A percentile compares a stretch with the other conserved stretches of the same genome.
Conservation (phyloP, 805 yeast species). For the Teunomyces atbi region DNA sequence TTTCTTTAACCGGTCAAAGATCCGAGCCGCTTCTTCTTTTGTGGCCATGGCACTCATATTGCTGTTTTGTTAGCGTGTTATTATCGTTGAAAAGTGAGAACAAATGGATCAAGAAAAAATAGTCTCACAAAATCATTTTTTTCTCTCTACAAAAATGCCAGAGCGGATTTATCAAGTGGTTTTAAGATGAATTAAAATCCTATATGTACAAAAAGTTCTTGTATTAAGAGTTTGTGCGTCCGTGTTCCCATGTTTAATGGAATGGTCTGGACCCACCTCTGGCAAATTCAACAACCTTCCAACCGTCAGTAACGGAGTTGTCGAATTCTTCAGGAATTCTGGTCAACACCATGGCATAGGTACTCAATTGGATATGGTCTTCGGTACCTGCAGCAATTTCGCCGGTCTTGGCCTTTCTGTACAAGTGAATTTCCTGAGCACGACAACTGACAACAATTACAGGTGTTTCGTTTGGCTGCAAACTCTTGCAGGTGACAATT, state of each 20-base stretch:
- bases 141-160: background rate
- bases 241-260: conserved; percentile 28
- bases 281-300: conserved; percentile 93
- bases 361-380: conserved; percentile 85
- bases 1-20: conserved; percentile 63
- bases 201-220: background rate
- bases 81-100: conserved; percentile 1
- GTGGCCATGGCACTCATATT: conserved; percentile 44
- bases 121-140: background rate
- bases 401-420: conserved; percentile 86
- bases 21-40: conserved; percentile 64
- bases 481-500: conserved; percentile 78
- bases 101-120: background rate
- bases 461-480: conserved; percentile 90
- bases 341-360: conserved; percentile 96
- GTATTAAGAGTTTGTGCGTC: background rate
- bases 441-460: conserved; percentile 92
- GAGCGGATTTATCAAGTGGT: no score
- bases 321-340: conserved; percentile 90
- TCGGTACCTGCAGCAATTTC: conserved; percentile 95
- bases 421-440: conserved; percentile 92
- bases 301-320: conserved; percentile 90
- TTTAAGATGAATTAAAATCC: background rate
- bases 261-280: conserved; percentile 90
- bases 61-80: conserved; percentile 4